Conservation (phyloP, 768 basidiomycete species). For the Amylocystis lapponica region DNA sequence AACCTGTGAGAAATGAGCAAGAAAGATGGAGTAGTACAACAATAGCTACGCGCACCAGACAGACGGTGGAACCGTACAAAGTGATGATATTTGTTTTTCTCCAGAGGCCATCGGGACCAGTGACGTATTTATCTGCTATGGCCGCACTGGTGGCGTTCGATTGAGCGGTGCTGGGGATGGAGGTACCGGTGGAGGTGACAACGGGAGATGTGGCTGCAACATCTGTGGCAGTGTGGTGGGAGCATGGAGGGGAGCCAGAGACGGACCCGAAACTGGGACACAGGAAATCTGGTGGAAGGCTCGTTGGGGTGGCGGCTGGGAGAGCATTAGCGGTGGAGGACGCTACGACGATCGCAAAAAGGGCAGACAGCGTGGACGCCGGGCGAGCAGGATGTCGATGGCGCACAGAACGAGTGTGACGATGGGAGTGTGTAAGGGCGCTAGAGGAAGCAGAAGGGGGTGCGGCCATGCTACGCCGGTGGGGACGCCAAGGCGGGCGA, state of each 20-base stretch:
- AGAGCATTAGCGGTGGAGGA: slow-evolving; percentile 42
- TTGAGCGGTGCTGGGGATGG: not conserved
- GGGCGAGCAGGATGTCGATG: slow-evolving; percentile 27
- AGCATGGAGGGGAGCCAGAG: slow-evolving; percentile 6
- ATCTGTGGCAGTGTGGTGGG: slow-evolving; percentile 7
- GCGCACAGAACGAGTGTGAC: slow-evolving; percentile 4
- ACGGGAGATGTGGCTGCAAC: slow-evolving; percentile 3
- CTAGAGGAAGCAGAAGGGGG: slow-evolving; percentile 11
- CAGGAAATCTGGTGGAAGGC: slow-evolving; percentile 59
- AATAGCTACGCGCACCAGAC: not conserved
- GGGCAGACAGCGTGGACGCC: slow-evolving; percentile 46
- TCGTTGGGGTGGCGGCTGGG: slow-evolving; percentile 19
- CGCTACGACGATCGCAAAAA: slow-evolving; percentile 51
- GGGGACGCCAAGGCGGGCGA: slow-evolving; percentile 5
- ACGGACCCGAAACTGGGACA: slow-evolving; percentile 36
- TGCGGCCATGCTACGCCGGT: slow-evolving; percentile 9
- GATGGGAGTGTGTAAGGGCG: slow-evolving; percentile 5
- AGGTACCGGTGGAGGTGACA: too few relatives aligned
- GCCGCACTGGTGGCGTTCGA: slow-evolving; percentile 2
- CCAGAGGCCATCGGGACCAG: slow-evolving; percentile 15
- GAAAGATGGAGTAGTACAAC: not conserved
- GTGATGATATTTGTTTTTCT: slow-evolving; percentile 10
- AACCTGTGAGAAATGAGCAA: not conserved
- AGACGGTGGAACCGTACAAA: slow-evolving; percentile 6
- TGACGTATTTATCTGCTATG: slow-evolving; percentile 16